phyloP scores from a whole-genome alignment of 2,329 filamentous ascomycete genomes.

The Lasiodiplodia sp. region DNA sequence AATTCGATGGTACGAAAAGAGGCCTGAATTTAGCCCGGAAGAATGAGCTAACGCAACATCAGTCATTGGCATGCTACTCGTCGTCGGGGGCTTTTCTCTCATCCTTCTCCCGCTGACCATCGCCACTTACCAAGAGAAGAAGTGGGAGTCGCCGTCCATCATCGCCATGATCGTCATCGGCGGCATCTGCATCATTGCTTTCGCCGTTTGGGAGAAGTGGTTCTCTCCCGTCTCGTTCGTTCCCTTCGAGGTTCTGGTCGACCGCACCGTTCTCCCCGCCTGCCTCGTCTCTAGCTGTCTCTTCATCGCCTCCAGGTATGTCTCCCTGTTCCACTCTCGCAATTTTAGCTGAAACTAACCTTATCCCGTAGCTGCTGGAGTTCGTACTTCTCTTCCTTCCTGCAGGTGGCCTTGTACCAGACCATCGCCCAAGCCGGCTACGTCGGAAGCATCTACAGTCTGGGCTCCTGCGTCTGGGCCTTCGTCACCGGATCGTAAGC shows the following conservation, averaged over 20 bases:
- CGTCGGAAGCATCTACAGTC: slow-evolving; percentile 38
- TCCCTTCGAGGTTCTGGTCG: slow-evolving; percentile 55
- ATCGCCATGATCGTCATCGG: slow-evolving; percentile 52
- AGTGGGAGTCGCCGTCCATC: slow-evolving; percentile 49
- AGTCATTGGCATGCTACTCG: slow-evolving; percentile 67
- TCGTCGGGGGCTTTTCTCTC: slow-evolving; percentile 66
- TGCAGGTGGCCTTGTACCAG: slow-evolving; percentile 41
- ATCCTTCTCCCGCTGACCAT: slow-evolving; percentile 71
- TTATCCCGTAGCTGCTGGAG: slow-evolving; percentile 43
- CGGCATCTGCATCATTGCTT: slow-evolving; percentile 44
- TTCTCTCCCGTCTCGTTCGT: slow-evolving; percentile 52
- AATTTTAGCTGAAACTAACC: too few species aligned
- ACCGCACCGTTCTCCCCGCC: slow-evolving; percentile 61
- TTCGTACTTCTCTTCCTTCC: slow-evolving; percentile 43
- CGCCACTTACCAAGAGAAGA: slow-evolving; percentile 31
- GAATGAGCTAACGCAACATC: too few species aligned
- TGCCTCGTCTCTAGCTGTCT: slow-evolving; percentile 49
- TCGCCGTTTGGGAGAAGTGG: slow-evolving; percentile 50
- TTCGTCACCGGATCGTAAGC: slow-evolving; percentile 35
- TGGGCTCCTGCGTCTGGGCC: slow-evolving; percentile 38
- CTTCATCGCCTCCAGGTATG: too few species aligned
- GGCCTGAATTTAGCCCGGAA: too few species aligned
- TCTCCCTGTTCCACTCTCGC: too few species aligned
- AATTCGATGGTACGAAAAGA: neutral
- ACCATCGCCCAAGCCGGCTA: slow-evolving; percentile 36